Percentiles rank a stretch among this genome's conserved stretches.
Conservation (phyloP, 805 yeast species). For the Cyberlindnera galapagoensis region DNA sequence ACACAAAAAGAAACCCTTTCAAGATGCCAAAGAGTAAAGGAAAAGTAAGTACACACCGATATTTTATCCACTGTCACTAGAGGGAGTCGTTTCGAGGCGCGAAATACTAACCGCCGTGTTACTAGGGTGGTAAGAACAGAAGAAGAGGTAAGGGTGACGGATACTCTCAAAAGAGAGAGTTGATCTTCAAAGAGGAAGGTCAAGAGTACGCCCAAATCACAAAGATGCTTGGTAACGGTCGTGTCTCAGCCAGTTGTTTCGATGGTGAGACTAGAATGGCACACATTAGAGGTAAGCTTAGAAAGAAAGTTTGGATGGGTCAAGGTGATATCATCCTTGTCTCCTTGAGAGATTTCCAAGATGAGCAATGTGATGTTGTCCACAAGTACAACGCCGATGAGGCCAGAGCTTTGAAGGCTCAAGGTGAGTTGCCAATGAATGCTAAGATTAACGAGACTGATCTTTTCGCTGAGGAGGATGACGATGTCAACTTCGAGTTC, state of each 20-base stretch:
- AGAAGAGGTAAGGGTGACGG: slow-evolving; percentile 98
- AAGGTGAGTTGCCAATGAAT: slow-evolving; percentile 95
- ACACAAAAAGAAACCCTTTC: slow-evolving; percentile 25
- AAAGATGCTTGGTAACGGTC: slow-evolving; percentile 97
- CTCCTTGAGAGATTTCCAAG: slow-evolving; percentile 97
- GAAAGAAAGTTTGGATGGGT: slow-evolving; percentile 99
- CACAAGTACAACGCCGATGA: slow-evolving; percentile 96
- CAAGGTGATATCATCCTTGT: slow-evolving; percentile 97
- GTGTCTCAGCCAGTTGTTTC: slow-evolving; percentile 92
- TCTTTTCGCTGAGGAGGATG: slow-evolving; percentile 94
- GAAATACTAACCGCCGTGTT: slow-evolving; percentile 20
- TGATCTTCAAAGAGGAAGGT: slow-evolving; percentile 86
- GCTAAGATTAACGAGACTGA: slow-evolving; percentile 98
- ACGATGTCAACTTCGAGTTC: slow-evolving; percentile 96
- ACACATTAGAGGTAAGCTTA: slow-evolving; percentile 96
- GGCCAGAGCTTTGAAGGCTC: slow-evolving; percentile 91
- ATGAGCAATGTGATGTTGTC: slow-evolving; percentile 95
- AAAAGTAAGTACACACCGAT: slow-evolving; percentile 26
- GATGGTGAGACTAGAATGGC: slow-evolving; percentile 94
- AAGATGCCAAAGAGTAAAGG: slow-evolving; percentile 73
- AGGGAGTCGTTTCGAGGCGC: too few relatives aligned
- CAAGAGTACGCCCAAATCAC: slow-evolving; percentile 98
- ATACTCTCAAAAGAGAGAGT: slow-evolving; percentile 89
- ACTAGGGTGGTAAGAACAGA: slow-evolving; percentile 75
- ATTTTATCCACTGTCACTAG: too few relatives aligned